A percentile compares a stretch with the other conserved stretches of the same genome.
These are phyloP conservation scores for Albatrellus sp. DNA, from an alignment of 1,284 basidiomycete species.

Conservation along the genomic window DNA sequence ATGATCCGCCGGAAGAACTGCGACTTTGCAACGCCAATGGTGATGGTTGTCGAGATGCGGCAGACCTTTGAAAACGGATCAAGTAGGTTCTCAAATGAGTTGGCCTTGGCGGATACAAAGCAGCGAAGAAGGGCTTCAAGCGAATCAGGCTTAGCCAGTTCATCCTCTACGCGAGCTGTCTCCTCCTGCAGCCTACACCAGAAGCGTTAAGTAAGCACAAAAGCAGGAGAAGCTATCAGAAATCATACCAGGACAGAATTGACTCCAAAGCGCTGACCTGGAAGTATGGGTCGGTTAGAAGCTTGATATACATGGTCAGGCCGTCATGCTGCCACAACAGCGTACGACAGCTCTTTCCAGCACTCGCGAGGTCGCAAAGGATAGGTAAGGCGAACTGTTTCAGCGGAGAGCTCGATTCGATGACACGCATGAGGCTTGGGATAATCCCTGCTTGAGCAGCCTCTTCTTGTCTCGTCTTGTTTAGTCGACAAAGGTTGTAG, in stretches of 20 bases:
- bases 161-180: constrained; percentile 85
- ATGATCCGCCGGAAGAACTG: constrained; percentile 81
- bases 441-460: constrained; percentile 92
- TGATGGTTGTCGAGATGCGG: constrained; percentile 66
- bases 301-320: constrained; percentile 67
- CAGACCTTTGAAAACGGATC: constrained; percentile 89
- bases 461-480: constrained; percentile 91
- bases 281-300: constrained; percentile 92
- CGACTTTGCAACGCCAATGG: constrained; percentile 69
- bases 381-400: constrained; percentile 97
- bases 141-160: constrained; percentile 58
- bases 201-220: neutral
- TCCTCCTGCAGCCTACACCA: constrained; percentile 80
- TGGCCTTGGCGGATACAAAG: constrained; percentile 81
- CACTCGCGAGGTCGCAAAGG: constrained; percentile 88
- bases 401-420: constrained; percentile 78
- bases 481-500: constrained; percentile 89
- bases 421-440: constrained; percentile 80
- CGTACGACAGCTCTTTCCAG: constrained; percentile 82
- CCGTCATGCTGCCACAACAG: constrained; percentile 85
- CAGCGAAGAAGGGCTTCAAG: constrained; percentile 69
- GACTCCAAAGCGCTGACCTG: constrained; percentile 89
- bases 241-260: constrained; percentile 72
- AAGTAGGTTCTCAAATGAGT: constrained; percentile 89
- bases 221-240: too few species aligned